phyloP scores from a whole-genome alignment of 78 protist genomes.

The Planoprotostelium fungivorum region DNA sequence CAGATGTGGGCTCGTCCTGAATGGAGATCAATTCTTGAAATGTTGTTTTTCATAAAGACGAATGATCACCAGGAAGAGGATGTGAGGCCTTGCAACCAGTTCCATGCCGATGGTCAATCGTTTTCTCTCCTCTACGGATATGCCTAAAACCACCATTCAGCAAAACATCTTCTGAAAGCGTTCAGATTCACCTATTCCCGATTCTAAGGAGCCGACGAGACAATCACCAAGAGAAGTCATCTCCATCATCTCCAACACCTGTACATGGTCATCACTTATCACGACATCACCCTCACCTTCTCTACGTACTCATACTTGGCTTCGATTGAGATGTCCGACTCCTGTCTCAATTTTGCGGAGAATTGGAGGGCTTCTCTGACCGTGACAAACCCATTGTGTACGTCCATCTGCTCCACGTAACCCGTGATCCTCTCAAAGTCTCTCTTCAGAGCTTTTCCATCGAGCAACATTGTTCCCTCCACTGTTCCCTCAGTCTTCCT shows the following conservation, averaged over 20 bases:
- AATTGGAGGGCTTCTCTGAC: conserved; percentile 53
- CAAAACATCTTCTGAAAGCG: too few species aligned
- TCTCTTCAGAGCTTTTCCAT: conserved; percentile 53
- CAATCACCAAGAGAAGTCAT: conserved; percentile 54
- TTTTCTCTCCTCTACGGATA: conserved; percentile 50
- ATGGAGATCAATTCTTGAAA: too few species aligned
- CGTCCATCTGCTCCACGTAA: conserved; percentile 65
- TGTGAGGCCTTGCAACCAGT: conserved; percentile 49
- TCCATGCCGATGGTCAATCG: conserved; percentile 61
- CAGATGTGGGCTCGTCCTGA: conserved; percentile 65
- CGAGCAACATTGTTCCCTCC: conserved; percentile 47
- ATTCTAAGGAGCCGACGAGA: conserved; percentile 36
- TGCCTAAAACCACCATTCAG: too few species aligned
- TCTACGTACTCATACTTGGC: conserved; percentile 32
- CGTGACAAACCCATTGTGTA: conserved; percentile 38
- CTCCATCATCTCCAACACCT: conserved; percentile 55
- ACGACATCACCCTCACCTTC: conserved; percentile 23
- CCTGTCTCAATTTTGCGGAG: conserved; percentile 53
- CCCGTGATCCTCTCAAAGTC: conserved; percentile 62
- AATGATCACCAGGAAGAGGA: too few species aligned
- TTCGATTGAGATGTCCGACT: conserved; percentile 15
- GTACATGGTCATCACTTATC: background rate
- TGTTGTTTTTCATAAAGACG: background rate
- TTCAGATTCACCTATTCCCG: too few species aligned
- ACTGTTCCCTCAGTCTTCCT: conserved; percentile 64